Percentiles rank a stretch among this genome's conserved stretches.
Conservation (phyloP, 371 early-diverging fungal species). For the Rhizopus delemar region DNA sequence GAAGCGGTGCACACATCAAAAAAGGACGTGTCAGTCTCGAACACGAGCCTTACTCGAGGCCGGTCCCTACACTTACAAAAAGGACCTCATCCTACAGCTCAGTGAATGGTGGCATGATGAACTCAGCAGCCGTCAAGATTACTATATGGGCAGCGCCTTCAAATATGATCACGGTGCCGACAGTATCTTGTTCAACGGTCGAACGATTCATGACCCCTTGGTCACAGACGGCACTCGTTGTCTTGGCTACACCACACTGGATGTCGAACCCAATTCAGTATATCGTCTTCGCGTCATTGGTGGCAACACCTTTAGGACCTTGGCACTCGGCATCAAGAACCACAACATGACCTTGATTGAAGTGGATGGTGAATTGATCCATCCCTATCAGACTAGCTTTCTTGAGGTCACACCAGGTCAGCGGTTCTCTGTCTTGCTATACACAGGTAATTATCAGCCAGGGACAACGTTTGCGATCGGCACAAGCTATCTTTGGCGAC, state of each 20-base stretch:
- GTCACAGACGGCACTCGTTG: constrained; percentile 12
- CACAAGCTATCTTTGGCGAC: constrained; percentile 27
- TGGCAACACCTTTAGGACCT: constrained; percentile 27
- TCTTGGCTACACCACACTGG: constrained; percentile 33
- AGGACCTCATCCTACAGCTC: constrained; percentile 43
- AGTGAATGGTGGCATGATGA: constrained; percentile 51
- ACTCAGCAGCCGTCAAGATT: constrained; percentile 17
- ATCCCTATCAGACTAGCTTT: constrained; percentile 23
- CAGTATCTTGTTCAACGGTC: constrained; percentile 49
- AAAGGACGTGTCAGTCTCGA: no score
- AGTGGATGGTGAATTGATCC: constrained; percentile 38
- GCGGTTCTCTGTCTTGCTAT: constrained; percentile 30
- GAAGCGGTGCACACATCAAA: background rate
- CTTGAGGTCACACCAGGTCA: constrained; percentile 35
- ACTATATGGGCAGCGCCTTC: constrained; percentile 28
- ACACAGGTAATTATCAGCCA: constrained; percentile 19
- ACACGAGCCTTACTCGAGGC: constrained; percentile 15
- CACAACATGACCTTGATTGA: constrained; percentile 52
- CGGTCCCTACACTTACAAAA: constrained; percentile 45
- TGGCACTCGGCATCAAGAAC: constrained; percentile 38
- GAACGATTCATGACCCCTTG: constrained; percentile 22
- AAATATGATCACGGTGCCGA: constrained; percentile 34
- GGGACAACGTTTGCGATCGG: constrained; percentile 28
- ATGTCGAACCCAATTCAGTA: constrained; percentile 36
- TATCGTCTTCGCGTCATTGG: constrained; percentile 51